Percentiles rank a stretch among this genome's conserved stretches.
Evolutionary conservation across 164 flowering plant genomes (phyloP).

Genomic region (Umbilicus rupestris): DNA sequence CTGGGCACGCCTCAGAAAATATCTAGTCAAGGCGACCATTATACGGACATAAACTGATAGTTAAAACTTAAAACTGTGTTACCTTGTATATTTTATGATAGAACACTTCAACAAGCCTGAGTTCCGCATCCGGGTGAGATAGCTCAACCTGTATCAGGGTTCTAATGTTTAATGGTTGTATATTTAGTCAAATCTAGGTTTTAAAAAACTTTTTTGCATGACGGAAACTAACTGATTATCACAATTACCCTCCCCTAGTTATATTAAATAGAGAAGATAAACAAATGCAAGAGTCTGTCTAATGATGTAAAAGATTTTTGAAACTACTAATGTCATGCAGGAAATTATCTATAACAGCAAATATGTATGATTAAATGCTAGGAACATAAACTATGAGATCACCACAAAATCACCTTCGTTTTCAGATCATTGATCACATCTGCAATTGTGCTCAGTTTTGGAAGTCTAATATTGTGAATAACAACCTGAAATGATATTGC

Average conservation of each 20-base stretch:
- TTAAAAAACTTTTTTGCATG: neutral
- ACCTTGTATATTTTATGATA: constrained; percentile 99
- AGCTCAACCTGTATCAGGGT: constrained; percentile 66
- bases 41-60: neutral
- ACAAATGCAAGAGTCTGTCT: neutral
- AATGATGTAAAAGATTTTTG: neutral
- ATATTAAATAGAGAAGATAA: neutral
- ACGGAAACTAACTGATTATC: neutral
- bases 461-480: constrained; percentile 69
- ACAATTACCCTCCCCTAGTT: neutral
- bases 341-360: neutral
- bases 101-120: constrained; percentile 89
- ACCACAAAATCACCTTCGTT: constrained; percentile 41
- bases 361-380: neutral
- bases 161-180: neutral
- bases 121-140: constrained; percentile 87
- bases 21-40: neutral
- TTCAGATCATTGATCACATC: constrained; percentile 82
- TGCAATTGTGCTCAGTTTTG: constrained; percentile 86
- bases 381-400: neutral
- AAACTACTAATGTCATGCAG: neutral
- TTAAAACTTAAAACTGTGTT: constrained; percentile 8
- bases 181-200: neutral
- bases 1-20: too few species aligned
- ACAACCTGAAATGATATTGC: constrained; percentile 44